A percentile compares a stretch with the other conserved stretches of the same genome.
Evolutionary conservation across 2,329 filamentous ascomycete species (phyloP).

Genomic region (Penicillium griseofulvum): DNA sequence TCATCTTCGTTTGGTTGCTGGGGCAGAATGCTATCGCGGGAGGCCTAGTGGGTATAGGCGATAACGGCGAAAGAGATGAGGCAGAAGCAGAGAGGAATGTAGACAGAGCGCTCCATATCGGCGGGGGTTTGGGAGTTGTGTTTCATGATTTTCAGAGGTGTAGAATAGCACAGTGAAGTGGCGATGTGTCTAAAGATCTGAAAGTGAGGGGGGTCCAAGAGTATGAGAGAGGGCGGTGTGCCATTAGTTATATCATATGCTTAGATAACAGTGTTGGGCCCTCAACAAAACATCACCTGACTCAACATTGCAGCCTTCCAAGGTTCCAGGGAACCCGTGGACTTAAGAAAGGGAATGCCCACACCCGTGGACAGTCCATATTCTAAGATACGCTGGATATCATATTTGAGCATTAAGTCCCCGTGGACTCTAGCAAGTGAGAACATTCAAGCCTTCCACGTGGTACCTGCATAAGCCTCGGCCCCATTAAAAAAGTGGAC

Average conservation of each 20-base stretch:
- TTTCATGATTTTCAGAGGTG: slow-evolving; percentile 10
- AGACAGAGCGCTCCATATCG: slow-evolving; percentile 36
- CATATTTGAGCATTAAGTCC: neutral
- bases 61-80: slow-evolving; percentile 40
- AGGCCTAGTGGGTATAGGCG: slow-evolving; percentile 32
- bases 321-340: too few species aligned
- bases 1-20: neutral
- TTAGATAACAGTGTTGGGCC: slow-evolving; percentile 10
- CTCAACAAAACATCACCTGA: slow-evolving; percentile 14
- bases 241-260: slow-evolving; percentile 1
- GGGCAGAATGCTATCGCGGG: slow-evolving; percentile 1
- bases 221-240: slow-evolving; percentile 4
- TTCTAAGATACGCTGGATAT: neutral
- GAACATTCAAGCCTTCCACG: neutral
- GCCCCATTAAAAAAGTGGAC: neutral
- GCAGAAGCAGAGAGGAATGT: slow-evolving; percentile 39
- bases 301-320: neutral
- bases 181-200: neutral
- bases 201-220: slow-evolving; percentile 1
- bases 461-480: slow-evolving; percentile 1
- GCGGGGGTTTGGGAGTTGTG: slow-evolving; percentile 6
- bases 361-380: neutral
- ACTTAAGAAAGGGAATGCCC: neutral
- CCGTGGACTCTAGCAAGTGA: neutral
- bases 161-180: neutral